Conservation (phyloP, 1,284 basidiomycete species). For the Ganoderma sinense region DNA sequence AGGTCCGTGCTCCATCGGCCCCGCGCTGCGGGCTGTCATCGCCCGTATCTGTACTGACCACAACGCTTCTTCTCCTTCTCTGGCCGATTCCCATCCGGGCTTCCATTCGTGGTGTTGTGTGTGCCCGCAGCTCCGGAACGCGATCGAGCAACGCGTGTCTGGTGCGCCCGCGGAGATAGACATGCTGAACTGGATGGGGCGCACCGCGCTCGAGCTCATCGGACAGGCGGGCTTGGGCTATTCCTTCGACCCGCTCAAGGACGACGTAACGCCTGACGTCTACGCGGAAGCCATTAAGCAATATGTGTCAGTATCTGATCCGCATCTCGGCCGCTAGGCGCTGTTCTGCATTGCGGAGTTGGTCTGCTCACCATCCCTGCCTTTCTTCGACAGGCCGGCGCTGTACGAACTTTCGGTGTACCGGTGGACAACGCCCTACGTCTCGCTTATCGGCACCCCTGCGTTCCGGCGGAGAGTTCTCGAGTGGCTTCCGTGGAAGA, state of each 20-base stretch:
- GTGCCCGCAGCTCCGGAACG: constrained; percentile 33
- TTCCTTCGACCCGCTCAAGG: constrained; percentile 43
- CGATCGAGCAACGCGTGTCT: constrained; percentile 28
- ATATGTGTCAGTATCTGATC: constrained; percentile 28
- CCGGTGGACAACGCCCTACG: constrained; percentile 30
- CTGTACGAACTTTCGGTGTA: constrained; percentile 29
- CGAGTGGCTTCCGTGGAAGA: constrained; percentile 32
- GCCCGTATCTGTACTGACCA: constrained; percentile 2
- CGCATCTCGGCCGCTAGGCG: not conserved
- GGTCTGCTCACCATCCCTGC: not conserved
- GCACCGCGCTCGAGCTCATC: constrained; percentile 46
- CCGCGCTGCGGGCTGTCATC: constrained; percentile 3
- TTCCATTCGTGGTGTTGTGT: constrained; percentile 8
- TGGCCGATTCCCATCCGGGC: constrained; percentile 3
- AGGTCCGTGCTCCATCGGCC: constrained; percentile 28
- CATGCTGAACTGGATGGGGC: constrained; percentile 44
- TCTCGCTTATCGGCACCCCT: constrained; percentile 28
- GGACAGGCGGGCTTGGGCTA: constrained; percentile 46
- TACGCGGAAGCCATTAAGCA: constrained; percentile 42
- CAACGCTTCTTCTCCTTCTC: constrained; percentile 11
- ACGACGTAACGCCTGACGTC: constrained; percentile 33
- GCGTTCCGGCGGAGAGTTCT: constrained; percentile 32
- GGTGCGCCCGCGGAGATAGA: constrained; percentile 38
- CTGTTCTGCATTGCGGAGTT: too few relatives aligned
- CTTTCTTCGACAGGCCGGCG: constrained; percentile 22